Evolutionary conservation across 768 basidiomycete species (phyloP).

Genomic region (Panus rudis): DNA sequence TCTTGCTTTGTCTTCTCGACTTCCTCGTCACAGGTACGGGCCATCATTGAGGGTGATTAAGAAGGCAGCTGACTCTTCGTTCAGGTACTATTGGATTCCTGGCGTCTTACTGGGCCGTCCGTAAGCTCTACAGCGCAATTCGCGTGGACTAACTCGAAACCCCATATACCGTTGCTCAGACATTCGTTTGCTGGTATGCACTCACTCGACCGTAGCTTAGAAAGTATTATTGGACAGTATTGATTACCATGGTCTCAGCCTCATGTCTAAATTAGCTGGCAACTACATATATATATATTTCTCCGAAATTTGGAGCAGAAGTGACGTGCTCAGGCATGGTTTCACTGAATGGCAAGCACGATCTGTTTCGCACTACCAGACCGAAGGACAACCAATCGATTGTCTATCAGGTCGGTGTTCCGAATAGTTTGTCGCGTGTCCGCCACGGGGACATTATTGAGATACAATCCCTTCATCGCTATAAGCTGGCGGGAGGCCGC

Average conservation of each 20-base stretch:
- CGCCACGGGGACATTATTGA: conserved; percentile 57
- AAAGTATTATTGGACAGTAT: no score
- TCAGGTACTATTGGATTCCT: conserved; percentile 87
- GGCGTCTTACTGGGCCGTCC: conserved; percentile 86
- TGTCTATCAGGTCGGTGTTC: conserved; percentile 48
- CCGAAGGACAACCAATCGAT: conserved; percentile 55
- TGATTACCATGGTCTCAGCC: no score
- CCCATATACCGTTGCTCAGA: no score
- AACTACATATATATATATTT: no score
- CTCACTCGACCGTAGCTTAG: no score
- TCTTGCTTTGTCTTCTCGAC: conserved; percentile 73
- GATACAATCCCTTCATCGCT: conserved; percentile 58
- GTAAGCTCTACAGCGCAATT: conserved; percentile 74
- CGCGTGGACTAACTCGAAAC: conserved; percentile 50
- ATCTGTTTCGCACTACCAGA: conserved; percentile 69
- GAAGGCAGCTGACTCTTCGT: conserved; percentile 5
- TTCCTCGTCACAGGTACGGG: conserved; percentile 80
- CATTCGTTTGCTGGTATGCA: no score
- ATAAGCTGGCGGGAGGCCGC: conserved; percentile 62
- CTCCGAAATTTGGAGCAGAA: no score
- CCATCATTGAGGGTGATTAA: background rate
- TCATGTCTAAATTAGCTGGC: no score
- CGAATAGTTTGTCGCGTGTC: conserved; percentile 40
- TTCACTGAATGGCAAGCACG: conserved; percentile 50
- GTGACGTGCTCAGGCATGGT: no score